Conservation (phyloP, 2,329 filamentous ascomycete genomes). For the Clonostachys rosea region DNA sequence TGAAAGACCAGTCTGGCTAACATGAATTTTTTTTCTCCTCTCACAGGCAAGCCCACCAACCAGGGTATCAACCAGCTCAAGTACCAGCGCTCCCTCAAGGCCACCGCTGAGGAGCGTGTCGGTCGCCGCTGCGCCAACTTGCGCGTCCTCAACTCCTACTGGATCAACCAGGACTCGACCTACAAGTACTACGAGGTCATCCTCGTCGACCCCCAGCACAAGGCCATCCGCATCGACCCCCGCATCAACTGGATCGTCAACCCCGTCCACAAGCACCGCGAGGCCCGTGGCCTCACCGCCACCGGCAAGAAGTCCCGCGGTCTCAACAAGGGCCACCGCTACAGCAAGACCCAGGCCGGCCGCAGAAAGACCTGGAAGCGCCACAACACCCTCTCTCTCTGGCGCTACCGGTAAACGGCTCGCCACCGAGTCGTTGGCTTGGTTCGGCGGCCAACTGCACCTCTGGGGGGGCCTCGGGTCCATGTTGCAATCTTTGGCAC, state of each 20-base stretch:
- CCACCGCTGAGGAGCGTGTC: slow-evolving; percentile 99
- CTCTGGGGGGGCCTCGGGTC: too few relatives aligned
- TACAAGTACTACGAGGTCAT: slow-evolving; percentile 99
- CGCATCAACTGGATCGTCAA: slow-evolving; percentile 99
- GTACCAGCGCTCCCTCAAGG: slow-evolving; percentile 98
- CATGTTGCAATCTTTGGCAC: too few relatives aligned
- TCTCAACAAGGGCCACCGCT: slow-evolving; percentile 98
- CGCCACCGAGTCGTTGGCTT: slow-evolving; percentile 1
- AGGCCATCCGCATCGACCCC: slow-evolving; percentile 97
- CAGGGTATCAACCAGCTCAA: slow-evolving; percentile 99
- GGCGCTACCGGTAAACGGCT: slow-evolving; percentile 82
- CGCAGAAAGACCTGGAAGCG: slow-evolving; percentile 99
- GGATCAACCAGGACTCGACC: slow-evolving; percentile 99
- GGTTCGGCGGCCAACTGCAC: not conserved
- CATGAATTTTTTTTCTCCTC: not conserved
- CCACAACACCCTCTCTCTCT: slow-evolving; percentile 98
- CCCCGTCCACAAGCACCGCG: slow-evolving; percentile 99
- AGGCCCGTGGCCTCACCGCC: slow-evolving; percentile 92
- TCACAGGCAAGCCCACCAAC: slow-evolving; percentile 98
- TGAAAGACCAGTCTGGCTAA: slow-evolving; percentile 4
- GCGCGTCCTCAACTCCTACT: slow-evolving; percentile 99
- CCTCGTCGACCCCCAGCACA: slow-evolving; percentile 99
- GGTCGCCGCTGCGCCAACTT: slow-evolving; percentile 98
- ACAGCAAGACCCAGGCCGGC: slow-evolving; percentile 96
- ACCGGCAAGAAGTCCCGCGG: slow-evolving; percentile 99